phyloP scores from a whole-genome alignment of 768 basidiomycete genomes.

The Naganishia kalamii region DNA sequence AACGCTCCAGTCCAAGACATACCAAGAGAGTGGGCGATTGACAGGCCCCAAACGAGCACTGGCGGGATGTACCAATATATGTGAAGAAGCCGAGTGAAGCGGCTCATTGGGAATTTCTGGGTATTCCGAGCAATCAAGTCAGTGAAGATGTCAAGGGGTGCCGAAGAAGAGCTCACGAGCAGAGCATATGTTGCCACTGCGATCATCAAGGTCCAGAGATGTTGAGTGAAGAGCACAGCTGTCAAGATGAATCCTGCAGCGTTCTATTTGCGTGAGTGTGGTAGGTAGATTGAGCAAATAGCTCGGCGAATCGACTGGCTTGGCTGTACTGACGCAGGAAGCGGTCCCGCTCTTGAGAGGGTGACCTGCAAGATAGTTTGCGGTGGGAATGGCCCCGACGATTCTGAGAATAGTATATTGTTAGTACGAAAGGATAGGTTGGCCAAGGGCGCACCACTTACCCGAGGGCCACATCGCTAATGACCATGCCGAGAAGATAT shows the following conservation, averaged over 20 bases:
- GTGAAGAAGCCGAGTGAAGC: conserved; percentile 32
- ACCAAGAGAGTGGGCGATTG: conserved; percentile 37
- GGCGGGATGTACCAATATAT: conserved; percentile 28
- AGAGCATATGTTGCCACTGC: conserved; percentile 42
- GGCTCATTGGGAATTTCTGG: conserved; percentile 40
- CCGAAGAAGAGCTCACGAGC: conserved; percentile 28
- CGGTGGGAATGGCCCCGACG: conserved; percentile 27
- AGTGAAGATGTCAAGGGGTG: neutral
- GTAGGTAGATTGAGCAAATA: neutral
- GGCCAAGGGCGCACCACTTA: conserved; percentile 23
- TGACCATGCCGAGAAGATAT: conserved; percentile 41
- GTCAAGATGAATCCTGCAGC: conserved; percentile 37
- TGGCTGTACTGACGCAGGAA: conserved; percentile 33
- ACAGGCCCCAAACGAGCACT: conserved; percentile 31
- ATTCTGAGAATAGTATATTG: conserved; percentile 26
- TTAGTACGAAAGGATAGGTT: neutral
- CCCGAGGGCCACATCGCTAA: conserved; percentile 41
- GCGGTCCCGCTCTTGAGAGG: conserved; percentile 26
- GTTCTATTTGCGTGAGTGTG: conserved; percentile 24
- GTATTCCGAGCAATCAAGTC: neutral
- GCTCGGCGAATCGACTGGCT: neutral
- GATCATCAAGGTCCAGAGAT: conserved; percentile 43
- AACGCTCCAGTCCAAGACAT: conserved; percentile 15
- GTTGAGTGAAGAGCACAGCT: conserved; percentile 39
- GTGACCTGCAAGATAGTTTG: conserved; percentile 28